Conservation (phyloP, 768 basidiomycete species). For the Hirschioporus abietinus region DNA sequence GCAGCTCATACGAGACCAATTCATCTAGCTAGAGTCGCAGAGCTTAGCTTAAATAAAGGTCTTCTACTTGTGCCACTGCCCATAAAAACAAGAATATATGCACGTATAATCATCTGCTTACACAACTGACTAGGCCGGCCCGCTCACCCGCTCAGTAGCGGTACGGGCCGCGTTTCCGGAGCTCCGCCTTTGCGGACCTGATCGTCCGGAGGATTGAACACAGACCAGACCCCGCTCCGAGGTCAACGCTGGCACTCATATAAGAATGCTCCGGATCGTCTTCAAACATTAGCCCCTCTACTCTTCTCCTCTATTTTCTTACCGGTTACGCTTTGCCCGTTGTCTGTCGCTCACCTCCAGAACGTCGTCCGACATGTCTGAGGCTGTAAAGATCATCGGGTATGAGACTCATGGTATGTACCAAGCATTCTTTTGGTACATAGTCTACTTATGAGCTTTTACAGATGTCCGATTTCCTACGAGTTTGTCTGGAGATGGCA, state of each 20-base stretch:
- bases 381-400: conserved; percentile 35
- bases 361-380: not conserved
- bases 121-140: not conserved
- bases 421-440: not conserved
- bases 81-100: not conserved
- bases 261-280: not conserved
- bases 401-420: conserved; percentile 53
- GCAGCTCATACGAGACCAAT: not conserved
- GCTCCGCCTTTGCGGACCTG: not conserved
- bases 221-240: not conserved
- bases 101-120: not conserved
- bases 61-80: not conserved
- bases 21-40: no score
- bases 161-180: not conserved
- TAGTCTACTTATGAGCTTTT: conserved; percentile 6
- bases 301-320: not conserved
- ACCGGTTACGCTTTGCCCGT: not conserved
- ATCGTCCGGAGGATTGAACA: not conserved
- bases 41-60: not conserved
- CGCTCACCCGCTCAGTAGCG: not conserved
- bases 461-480: conserved; percentile 91
- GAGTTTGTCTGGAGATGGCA: conserved; percentile 84
- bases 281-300: not conserved
- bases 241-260: not conserved
- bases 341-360: no score